A percentile compares a stretch with the other conserved stretches of the same genome.
Evolutionary conservation across 306 rosid genomes (phyloP).

Genomic region (Citrullus colocynthis): DNA sequence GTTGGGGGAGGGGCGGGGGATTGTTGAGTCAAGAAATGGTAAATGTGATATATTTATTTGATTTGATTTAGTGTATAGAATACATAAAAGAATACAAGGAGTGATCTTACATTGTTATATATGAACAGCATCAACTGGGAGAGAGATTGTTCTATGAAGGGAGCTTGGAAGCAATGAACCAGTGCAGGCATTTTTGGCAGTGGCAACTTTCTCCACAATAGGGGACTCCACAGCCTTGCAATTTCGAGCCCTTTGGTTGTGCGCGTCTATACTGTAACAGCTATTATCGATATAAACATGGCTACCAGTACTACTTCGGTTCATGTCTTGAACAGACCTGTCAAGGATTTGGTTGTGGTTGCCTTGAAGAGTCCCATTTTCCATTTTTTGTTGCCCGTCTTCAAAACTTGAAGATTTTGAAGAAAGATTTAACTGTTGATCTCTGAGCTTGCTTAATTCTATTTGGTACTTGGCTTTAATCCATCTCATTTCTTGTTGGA

Average conservation of each 20-base stretch:
- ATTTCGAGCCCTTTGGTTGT: conserved; percentile 29
- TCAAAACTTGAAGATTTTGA: conserved; percentile 21
- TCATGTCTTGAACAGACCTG: background rate
- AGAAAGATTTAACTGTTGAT: conserved; percentile 27
- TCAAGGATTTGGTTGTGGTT: conserved; percentile 16
- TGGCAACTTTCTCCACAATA: background rate
- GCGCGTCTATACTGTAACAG: conserved; percentile 33
- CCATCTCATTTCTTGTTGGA: conserved; percentile 59
- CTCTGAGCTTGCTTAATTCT: conserved; percentile 39
- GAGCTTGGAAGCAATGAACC: conserved; percentile 40
- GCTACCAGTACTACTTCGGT: background rate
- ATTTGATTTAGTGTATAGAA: conserved; percentile 20
- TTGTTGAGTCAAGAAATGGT: background rate
- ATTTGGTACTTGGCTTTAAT: conserved; percentile 59
- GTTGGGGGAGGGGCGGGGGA: background rate
- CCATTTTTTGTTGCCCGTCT: conserved; percentile 18
- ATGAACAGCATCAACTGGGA: conserved; percentile 77
- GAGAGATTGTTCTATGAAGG: conserved; percentile 58
- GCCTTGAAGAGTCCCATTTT: conserved; percentile 10
- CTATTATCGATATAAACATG: conserved; percentile 10
- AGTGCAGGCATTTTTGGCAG: conserved; percentile 12
- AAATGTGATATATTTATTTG: conserved; percentile 6
- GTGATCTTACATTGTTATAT: conserved; percentile 16
- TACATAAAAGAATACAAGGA: conserved; percentile 35
- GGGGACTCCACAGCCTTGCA: conserved; percentile 18